phyloP scores from a whole-genome alignment of 257 asterid genomes.

The Gardenia jasminoides region DNA sequence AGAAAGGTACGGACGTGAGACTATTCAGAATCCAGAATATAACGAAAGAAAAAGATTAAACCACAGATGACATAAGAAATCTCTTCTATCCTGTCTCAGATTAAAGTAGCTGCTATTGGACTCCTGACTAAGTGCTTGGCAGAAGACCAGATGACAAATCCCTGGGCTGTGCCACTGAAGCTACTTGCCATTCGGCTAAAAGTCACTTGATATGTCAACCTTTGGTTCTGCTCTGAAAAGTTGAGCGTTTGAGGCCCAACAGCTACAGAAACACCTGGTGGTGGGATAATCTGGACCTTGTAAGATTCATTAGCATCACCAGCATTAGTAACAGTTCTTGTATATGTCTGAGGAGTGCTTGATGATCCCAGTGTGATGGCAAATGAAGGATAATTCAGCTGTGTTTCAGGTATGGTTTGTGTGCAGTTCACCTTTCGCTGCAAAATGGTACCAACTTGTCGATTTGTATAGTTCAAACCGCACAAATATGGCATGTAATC shows the following conservation, averaged over 20 bases:
- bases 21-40: not conserved
- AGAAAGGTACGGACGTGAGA: not conserved
- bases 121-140: slow-evolving; percentile 13
- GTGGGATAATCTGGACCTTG: slow-evolving; percentile 21
- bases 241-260: slow-evolving; percentile 12
- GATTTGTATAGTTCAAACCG: slow-evolving; percentile 39
- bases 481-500: slow-evolving; percentile 51
- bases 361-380: slow-evolving; percentile 15
- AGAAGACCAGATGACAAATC: slow-evolving; percentile 22
- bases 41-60: not conserved
- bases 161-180: not conserved
- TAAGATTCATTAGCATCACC: slow-evolving; percentile 21
- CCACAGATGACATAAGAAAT: not conserved
- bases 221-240: slow-evolving; percentile 16
- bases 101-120: slow-evolving; percentile 15
- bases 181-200: not conserved
- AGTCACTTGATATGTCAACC: slow-evolving; percentile 14
- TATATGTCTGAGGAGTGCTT: slow-evolving; percentile 4
- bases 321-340: slow-evolving; percentile 25
- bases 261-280: slow-evolving; percentile 4
- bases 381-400: slow-evolving; percentile 47
- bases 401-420: slow-evolving; percentile 25
- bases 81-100: not conserved
- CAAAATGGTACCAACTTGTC: slow-evolving; percentile 14
- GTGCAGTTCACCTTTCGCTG: slow-evolving; percentile 29